Evolutionary conservation across 805 yeast genomes (phyloP).

Genomic region (Saccharomycopsis javanensis): DNA sequence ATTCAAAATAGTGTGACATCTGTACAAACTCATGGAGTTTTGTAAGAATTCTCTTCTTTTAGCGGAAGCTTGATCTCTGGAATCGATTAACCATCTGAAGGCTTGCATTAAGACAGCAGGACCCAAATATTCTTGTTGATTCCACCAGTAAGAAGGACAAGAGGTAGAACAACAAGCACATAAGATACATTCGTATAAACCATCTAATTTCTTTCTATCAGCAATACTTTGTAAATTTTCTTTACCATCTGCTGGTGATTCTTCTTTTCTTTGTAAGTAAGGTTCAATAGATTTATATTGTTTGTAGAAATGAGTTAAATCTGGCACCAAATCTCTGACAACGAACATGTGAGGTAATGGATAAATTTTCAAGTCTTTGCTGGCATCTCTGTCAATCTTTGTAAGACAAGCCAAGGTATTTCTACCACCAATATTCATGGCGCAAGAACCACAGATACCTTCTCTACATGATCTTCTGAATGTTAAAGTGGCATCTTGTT

Average conservation of each 20-base stretch:
- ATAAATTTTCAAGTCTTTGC: constrained; percentile 76
- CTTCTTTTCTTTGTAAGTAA: constrained; percentile 69
- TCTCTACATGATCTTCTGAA: constrained; percentile 98
- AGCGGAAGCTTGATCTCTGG: constrained; percentile 84
- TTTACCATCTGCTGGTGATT: constrained; percentile 77
- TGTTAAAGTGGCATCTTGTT: constrained; percentile 90
- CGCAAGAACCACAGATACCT: constrained; percentile 99
- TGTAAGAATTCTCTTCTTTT: constrained; percentile 82
- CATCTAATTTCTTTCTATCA: constrained; percentile 94
- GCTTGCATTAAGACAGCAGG: constrained; percentile 99
- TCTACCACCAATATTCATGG: constrained; percentile 97
- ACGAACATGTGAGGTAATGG: constrained; percentile 98
- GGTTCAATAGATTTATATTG: constrained; percentile 98
- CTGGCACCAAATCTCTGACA: constrained; percentile 95
- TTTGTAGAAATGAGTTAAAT: constrained; percentile 93
- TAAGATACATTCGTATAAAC: constrained; percentile 92
- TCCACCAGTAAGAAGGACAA: constrained; percentile 99
- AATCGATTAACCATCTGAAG: constrained; percentile 96
- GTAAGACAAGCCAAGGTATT: constrained; percentile 96
- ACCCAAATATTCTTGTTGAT: constrained; percentile 95
- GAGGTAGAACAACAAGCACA: constrained; percentile 98
- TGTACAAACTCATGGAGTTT: constrained; percentile 94
- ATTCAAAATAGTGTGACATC: constrained; percentile 99
- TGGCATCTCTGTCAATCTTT: constrained; percentile 72
- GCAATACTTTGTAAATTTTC: constrained; percentile 86